Evolutionary conservation across 1,284 basidiomycete species (phyloP), one percentile per base, ranked within the genome.

Genomic region (Boletus hoseneyae): DNA sequence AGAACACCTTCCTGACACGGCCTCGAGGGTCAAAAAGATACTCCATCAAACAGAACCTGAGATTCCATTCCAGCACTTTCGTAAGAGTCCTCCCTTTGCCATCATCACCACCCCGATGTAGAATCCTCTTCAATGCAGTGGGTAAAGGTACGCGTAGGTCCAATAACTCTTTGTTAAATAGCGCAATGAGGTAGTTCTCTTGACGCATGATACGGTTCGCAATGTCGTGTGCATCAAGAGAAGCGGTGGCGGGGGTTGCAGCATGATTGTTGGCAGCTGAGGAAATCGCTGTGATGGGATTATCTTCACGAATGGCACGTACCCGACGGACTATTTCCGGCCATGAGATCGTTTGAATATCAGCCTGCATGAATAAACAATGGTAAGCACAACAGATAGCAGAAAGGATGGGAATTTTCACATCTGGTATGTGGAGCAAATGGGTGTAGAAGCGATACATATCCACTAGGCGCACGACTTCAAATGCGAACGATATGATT

Each of bases 331-430:
- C 96, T 45, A 99, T 82, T 65, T 94, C 90, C 5, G 92, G 85
- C 96, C 96, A 99, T 0, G 95, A 88, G 38, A 99, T 93, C 0
- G 96, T 97, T 71, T 94, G 93, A 41, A 99, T 94, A 67, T 99
- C 96, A 51, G 84, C 88, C 93, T 97, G 48, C 15, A 43, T 30
- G 27, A 19, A 36, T 9, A 45, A 47, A 46, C 11, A 34, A 16
- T 21, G 13, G 52, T 67, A 10, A 65, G 54, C 36, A 33, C 18
- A 25, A 30, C 34, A 8, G 3, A 43, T 29, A 15, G 30, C 29
- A 47, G 42, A 42, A 40, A 47, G 12, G n/a, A n/a, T 42, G 41
- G 34, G 71, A 72, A 74, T 64, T 73, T 93, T 79, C 61, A 90
- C 90, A 54, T 87, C 95, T 68, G 85, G 77, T 48, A 89, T 85